These are phyloP conservation scores for Diplodia intermedia DNA, from an alignment of 2,329 filamentous ascomycete species.

Conservation along the genomic window DNA sequence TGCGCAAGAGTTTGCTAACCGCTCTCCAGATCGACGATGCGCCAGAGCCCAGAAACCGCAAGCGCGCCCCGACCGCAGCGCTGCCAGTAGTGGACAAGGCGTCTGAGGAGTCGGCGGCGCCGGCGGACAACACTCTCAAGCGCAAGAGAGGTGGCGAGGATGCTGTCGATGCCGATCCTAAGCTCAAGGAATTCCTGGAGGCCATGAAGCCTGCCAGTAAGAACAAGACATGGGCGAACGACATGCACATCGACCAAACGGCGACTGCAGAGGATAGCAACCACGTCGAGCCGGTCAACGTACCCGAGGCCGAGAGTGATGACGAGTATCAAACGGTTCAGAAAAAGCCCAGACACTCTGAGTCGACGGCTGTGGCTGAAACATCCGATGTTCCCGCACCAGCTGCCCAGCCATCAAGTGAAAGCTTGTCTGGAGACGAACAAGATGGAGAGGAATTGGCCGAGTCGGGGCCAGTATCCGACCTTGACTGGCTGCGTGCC, in stretches of 20 bases:
- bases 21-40: constrained; percentile 29
- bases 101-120: constrained; percentile 36
- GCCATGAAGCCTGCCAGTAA: constrained; percentile 77
- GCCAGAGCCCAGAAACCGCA: constrained; percentile 24
- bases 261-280: constrained; percentile 35
- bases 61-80: constrained; percentile 23
- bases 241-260: constrained; percentile 40
- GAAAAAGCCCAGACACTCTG: constrained; percentile 52
- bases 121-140: constrained; percentile 59
- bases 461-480: constrained; percentile 61
- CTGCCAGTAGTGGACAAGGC: not conserved
- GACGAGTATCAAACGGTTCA: constrained; percentile 74
- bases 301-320: constrained; percentile 65
- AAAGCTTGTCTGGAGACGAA: constrained; percentile 3
- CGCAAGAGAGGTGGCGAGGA: constrained; percentile 68
- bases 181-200: constrained; percentile 84
- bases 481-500: constrained; percentile 91
- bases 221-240: constrained; percentile 67
- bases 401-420: constrained; percentile 7
- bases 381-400: constrained; percentile 12
- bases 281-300: constrained; percentile 38
- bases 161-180: constrained; percentile 68
- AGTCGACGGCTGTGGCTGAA: constrained; percentile 18
- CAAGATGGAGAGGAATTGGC: constrained; percentile 35
- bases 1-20: constrained; percentile 28